Evolutionary conservation across 768 basidiomycete genomes (phyloP).

Genomic region (Coprinopsis cinerea): DNA sequence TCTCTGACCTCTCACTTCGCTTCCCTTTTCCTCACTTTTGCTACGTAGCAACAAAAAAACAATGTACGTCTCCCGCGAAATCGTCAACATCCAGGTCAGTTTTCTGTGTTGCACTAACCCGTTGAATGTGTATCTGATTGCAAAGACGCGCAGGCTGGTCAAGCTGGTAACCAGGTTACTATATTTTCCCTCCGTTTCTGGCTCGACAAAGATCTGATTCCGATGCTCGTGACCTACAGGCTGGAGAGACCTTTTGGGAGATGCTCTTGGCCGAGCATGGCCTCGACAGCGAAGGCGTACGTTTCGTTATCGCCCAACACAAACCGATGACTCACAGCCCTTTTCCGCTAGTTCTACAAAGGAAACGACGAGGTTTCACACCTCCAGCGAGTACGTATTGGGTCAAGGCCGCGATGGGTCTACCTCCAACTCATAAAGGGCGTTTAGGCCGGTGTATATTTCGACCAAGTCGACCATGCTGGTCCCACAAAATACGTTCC

Average conservation of each 20-base stretch:
- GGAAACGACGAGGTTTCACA: constrained; percentile 40
- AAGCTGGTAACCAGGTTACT: constrained; percentile 51
- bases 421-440: not conserved
- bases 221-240: constrained; percentile 24
- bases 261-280: constrained; percentile 86
- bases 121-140: constrained; percentile 7
- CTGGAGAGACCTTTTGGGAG: constrained; percentile 87
- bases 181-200: constrained; percentile 12
- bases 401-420: not conserved
- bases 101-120: constrained; percentile 11
- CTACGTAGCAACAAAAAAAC: not conserved
- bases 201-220: constrained; percentile 7
- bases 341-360: constrained; percentile 54
- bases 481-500: constrained; percentile 75
- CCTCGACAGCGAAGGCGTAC: constrained; percentile 63
- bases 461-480: constrained; percentile 57
- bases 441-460: constrained; percentile 72
- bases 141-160: constrained; percentile 51
- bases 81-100: constrained; percentile 82
- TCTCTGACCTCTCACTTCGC: no score
- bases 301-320: constrained; percentile 15
- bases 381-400: not conserved
- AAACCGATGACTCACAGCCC: not conserved
- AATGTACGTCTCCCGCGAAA: constrained; percentile 50
- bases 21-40: not conserved